These are phyloP conservation scores for Tuctoria greenei DNA, from an alignment of 176 grass and related monocot genomes.

Conservation along the genomic window DNA sequence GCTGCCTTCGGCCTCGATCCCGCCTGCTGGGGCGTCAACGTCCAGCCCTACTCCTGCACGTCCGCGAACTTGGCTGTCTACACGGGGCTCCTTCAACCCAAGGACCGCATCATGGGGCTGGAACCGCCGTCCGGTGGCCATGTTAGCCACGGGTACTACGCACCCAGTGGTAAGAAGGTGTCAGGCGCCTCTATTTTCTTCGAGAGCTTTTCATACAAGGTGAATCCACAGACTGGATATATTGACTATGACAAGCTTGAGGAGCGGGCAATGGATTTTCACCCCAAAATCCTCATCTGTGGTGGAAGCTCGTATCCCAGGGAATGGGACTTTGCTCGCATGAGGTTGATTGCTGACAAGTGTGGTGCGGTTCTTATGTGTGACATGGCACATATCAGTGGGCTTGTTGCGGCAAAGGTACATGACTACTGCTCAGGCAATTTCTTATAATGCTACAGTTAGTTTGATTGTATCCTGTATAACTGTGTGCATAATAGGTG, in stretches of 20 bases:
- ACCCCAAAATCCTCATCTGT: slow-evolving; percentile 94
- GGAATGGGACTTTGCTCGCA: slow-evolving; percentile 84
- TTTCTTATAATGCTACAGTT: neutral
- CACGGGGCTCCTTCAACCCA: slow-evolving; percentile 76
- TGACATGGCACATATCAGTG: slow-evolving; percentile 97
- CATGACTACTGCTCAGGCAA: slow-evolving; percentile 11
- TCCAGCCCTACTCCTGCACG: slow-evolving; percentile 92
- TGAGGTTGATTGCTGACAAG: slow-evolving; percentile 83
- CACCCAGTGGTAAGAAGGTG: slow-evolving; percentile 83
- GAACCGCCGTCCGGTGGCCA: slow-evolving; percentile 92
- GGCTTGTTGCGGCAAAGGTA: slow-evolving; percentile 95
- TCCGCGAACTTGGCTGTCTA: slow-evolving; percentile 94
- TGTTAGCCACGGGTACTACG: slow-evolving; percentile 95
- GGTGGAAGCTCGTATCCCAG: slow-evolving; percentile 94
- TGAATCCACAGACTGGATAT: slow-evolving; percentile 82
- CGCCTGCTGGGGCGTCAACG: slow-evolving; percentile 83
- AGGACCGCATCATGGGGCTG: slow-evolving; percentile 94
- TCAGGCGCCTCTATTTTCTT: slow-evolving; percentile 97
- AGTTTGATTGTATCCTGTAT: slow-evolving; percentile 7
- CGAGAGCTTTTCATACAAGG: slow-evolving; percentile 93
- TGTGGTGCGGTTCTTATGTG: slow-evolving; percentile 90
- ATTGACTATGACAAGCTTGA: slow-evolving; percentile 97
- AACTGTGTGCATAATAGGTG: neutral
- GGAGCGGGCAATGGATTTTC: slow-evolving; percentile 83
- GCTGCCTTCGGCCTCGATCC: slow-evolving; percentile 70